A percentile compares a stretch with the other conserved stretches of the same genome.
These are phyloP conservation scores for Paramecium bursaria DNA, from an alignment of 73 alveolate species.

Conservation along the genomic window DNA sequence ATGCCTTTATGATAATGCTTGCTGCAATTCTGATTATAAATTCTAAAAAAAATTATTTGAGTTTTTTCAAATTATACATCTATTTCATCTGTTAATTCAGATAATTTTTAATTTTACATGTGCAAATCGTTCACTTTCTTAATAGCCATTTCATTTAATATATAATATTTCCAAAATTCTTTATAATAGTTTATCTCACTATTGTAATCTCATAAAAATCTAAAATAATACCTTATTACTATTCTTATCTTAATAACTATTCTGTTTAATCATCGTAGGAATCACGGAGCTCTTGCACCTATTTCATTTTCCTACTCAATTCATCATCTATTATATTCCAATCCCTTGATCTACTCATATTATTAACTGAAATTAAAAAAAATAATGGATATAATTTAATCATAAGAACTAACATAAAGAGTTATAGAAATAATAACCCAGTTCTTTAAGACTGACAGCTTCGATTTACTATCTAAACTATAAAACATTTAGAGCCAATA, in stretches of 20 bases:
- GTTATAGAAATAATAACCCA: too few species aligned
- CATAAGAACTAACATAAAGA: too few species aligned
- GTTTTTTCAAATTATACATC: conserved; percentile 25
- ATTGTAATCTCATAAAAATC: conserved; percentile 25
- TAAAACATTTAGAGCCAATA: too few species aligned
- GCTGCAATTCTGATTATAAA: conserved; percentile 61
- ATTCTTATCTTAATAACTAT: conserved; percentile 1
- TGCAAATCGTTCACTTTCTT: conserved; percentile 63
- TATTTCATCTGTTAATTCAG: conserved; percentile 38
- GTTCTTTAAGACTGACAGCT: too few species aligned
- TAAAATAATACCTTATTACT: conserved; percentile 11
- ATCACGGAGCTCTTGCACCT: conserved; percentile 1
- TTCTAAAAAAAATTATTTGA: conserved; percentile 5
- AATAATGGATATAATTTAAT: too few species aligned
- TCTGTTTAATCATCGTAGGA: conserved; percentile 30
- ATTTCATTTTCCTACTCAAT: conserved; percentile 52
- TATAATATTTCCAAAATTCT: conserved; percentile 70
- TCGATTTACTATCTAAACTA: too few species aligned
- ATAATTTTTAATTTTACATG: conserved; percentile 20
- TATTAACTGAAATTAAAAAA: too few species aligned
- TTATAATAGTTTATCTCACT: conserved; percentile 63
- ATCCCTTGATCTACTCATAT: too few species aligned
- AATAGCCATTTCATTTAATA: conserved; percentile 68
- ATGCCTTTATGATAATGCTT: conserved; percentile 37
- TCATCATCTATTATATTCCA: conserved; percentile 59